These are phyloP conservation scores for Ceratocystis huliohia DNA, from an alignment of 2,329 filamentous ascomycete species.

Conservation along the genomic window DNA sequence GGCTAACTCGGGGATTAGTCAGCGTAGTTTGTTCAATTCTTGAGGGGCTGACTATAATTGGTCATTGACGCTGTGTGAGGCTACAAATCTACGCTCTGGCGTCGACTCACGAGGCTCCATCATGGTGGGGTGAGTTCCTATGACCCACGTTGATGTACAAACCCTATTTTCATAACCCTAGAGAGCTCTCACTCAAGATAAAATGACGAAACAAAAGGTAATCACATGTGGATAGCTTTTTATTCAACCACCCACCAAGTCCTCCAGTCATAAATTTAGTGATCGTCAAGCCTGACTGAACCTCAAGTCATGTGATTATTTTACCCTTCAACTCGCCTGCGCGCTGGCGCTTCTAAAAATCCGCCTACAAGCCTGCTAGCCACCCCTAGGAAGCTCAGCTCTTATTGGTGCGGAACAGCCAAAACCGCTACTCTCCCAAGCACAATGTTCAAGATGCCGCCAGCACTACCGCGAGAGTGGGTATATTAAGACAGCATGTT, in stretches of 20 bases:
- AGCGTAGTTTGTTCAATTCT: neutral
- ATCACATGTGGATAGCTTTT: neutral
- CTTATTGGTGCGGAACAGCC: slow-evolving; percentile 14
- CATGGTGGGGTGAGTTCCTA: slow-evolving; percentile 13
- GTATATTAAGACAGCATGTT: neutral
- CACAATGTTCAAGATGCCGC: neutral
- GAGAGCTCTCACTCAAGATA: neutral
- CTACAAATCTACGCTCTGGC: neutral
- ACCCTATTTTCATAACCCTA: neutral
- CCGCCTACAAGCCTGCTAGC: neutral
- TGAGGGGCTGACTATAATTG: neutral
- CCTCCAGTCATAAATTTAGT: neutral
- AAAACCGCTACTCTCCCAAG: neutral
- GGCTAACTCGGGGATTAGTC: neutral
- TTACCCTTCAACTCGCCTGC: neutral
- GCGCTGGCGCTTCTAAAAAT: neutral
- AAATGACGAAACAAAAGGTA: neutral
- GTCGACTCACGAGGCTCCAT: slow-evolving; percentile 7
- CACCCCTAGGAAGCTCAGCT: slow-evolving; percentile 3
- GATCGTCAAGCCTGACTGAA: neutral
- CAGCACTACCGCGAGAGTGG: neutral
- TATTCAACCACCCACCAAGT: neutral
- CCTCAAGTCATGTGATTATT: neutral
- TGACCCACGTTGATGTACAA: neutral
- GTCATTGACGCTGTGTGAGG: neutral